Conservation (phyloP, 148 eudicot genomes). For the Dianthus caryophyllus region DNA sequence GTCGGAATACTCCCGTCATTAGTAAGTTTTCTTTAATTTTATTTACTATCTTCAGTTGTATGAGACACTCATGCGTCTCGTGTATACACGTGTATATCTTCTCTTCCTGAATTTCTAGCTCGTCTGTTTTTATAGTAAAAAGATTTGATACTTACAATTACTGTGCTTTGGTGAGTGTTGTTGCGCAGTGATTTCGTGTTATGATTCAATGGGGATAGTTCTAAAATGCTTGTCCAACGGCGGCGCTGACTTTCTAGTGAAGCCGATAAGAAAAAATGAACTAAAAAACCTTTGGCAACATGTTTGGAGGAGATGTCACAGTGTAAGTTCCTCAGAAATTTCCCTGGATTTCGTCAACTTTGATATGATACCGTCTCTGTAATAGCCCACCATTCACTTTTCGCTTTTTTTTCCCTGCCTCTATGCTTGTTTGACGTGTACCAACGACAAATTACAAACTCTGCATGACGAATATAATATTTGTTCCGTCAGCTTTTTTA, state of each 20-base stretch:
- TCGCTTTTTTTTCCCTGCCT: not conserved
- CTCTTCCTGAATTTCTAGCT: not conserved
- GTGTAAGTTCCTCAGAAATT: conserved; percentile 49
- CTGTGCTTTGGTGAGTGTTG: conserved; percentile 29
- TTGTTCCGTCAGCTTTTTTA: not conserved
- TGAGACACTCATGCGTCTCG: not conserved
- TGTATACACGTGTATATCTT: conserved; percentile 2
- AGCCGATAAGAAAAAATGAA: conserved; percentile 85
- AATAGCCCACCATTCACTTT: not conserved
- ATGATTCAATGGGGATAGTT: conserved; percentile 79
- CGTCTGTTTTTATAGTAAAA: not conserved
- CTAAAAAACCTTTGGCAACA: conserved; percentile 86
- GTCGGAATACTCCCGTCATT: conserved; percentile 76
- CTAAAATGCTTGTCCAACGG: conserved; percentile 78
- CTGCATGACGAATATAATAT: not conserved
- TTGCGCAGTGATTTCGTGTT: conserved; percentile 81
- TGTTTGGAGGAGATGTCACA: conserved; percentile 85
- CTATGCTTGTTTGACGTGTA: not conserved
- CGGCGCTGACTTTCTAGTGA: conserved; percentile 74
- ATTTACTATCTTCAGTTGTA: not conserved
- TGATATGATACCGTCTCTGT: not conserved
- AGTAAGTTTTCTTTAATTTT: conserved; percentile 47
- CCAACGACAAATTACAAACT: not conserved
- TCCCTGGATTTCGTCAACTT: too few species aligned
- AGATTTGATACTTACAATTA: conserved; percentile 27